A percentile compares a stretch with the other conserved stretches of the same genome.
These are phyloP conservation scores for Kregervanrija delftensis DNA, from an alignment of 805 yeast genomes.

Conservation along the genomic window DNA sequence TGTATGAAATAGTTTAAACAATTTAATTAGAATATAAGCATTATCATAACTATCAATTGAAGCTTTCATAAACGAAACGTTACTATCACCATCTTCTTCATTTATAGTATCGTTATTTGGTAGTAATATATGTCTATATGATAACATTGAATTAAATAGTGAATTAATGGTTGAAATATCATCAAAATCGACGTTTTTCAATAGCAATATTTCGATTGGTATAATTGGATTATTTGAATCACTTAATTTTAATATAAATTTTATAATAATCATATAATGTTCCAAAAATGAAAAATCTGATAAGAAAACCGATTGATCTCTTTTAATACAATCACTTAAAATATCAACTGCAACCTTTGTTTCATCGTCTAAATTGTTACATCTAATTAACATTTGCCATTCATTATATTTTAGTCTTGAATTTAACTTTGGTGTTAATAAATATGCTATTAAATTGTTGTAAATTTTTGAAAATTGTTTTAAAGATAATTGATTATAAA, in stretches of 20 bases:
- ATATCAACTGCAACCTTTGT: constrained; percentile 34
- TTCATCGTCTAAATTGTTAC: constrained; percentile 19
- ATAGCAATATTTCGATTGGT: constrained; percentile 16
- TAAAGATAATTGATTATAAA: constrained; percentile 19
- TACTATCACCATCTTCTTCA: neutral
- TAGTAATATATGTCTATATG: constrained; percentile 12
- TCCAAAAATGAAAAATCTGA: constrained; percentile 47
- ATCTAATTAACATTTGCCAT: constrained; percentile 24
- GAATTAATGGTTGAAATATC: constrained; percentile 11
- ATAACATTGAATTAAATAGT: constrained; percentile 14
- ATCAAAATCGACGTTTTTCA: constrained; percentile 9
- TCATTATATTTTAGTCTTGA: constrained; percentile 16
- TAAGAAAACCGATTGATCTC: constrained; percentile 44
- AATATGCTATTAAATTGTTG: constrained; percentile 27
- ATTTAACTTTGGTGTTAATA: constrained; percentile 22
- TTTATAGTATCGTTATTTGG: neutral
- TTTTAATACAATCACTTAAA: constrained; percentile 36
- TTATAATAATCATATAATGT: constrained; percentile 25
- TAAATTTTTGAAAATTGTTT: constrained; percentile 26
- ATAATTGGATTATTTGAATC: constrained; percentile 24
- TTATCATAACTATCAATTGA: constrained; percentile 20
- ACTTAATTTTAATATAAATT: constrained; percentile 21
- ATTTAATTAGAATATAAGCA: constrained; percentile 35
- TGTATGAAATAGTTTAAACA: constrained; percentile 30
- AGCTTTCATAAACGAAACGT: no score